phyloP scores from a whole-genome alignment of 441 rosid genomes.

The Gossypium gossypioides region DNA sequence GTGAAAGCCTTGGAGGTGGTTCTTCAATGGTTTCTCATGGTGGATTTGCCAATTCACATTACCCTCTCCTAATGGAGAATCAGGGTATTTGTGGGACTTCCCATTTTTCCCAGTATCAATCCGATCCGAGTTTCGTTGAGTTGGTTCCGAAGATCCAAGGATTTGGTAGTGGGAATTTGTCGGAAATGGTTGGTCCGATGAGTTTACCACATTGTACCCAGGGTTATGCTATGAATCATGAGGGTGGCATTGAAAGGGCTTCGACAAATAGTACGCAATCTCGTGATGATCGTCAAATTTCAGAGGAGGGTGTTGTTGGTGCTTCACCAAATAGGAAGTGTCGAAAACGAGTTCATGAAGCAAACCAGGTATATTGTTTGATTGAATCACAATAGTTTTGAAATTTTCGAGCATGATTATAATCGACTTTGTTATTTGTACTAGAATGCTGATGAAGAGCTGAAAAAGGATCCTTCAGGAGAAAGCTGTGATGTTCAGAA shows the following conservation, averaged over 20 bases:
- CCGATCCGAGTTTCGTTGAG: conserved; percentile 48
- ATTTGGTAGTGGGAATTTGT: conserved; percentile 50
- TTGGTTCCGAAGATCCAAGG: conserved; percentile 42
- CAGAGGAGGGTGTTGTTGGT: conserved; percentile 32
- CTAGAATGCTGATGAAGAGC: conserved; percentile 51
- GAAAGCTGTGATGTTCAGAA: conserved; percentile 33
- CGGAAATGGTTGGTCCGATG: conserved; percentile 43
- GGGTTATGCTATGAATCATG: conserved; percentile 31
- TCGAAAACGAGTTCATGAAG: conserved; percentile 35
- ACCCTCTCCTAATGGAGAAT: conserved; percentile 43
- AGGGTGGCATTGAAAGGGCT: conserved; percentile 30
- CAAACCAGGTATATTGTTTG: conserved; percentile 33
- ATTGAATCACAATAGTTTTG: not conserved
- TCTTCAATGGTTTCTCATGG: conserved; percentile 41
- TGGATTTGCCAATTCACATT: conserved; percentile 44
- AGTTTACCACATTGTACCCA: conserved; percentile 31
- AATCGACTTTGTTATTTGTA: conserved; percentile 15
- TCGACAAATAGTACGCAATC: conserved; percentile 28
- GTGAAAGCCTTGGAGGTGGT: conserved; percentile 33
- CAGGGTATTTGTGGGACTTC: conserved; percentile 40
- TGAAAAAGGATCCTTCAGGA: conserved; percentile 34
- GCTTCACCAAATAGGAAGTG: conserved; percentile 34
- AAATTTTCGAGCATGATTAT: conserved; percentile 7
- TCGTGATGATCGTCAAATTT: conserved; percentile 39
- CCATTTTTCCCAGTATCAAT: conserved; percentile 42